Conservation (phyloP, 148 eudicot genomes). For the Camellia granthamiana region DNA sequence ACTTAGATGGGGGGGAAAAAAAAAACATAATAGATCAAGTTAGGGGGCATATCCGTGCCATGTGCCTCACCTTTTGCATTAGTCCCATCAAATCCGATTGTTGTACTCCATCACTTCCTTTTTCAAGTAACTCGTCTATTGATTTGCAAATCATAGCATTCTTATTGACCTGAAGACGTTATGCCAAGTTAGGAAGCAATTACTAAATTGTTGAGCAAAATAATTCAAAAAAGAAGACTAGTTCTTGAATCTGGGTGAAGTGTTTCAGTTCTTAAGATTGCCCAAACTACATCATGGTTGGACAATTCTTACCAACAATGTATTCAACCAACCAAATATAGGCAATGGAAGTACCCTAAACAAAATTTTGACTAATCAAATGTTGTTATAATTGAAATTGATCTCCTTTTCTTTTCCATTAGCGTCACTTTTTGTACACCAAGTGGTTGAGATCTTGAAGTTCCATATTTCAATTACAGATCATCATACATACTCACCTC, state of each 20-base stretch:
- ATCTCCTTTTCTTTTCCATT: too few species aligned
- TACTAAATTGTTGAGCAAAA: neutral
- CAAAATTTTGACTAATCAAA: neutral
- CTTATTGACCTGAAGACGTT: slow-evolving; percentile 59
- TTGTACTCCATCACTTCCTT: slow-evolving; percentile 51
- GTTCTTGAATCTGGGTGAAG: neutral
- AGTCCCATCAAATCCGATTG: slow-evolving; percentile 50
- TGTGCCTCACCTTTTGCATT: slow-evolving; percentile 57
- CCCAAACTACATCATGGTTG: neutral
- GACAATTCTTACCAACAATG: neutral
- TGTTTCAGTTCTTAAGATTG: neutral
- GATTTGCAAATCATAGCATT: slow-evolving; percentile 74
- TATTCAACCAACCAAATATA: neutral
- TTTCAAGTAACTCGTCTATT: slow-evolving; percentile 66
- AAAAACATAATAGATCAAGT: neutral
- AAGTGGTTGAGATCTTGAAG: neutral
- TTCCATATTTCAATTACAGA: neutral
- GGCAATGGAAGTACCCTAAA: neutral
- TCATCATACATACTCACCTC: neutral
- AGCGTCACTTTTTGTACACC: too few species aligned
- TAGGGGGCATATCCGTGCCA: neutral
- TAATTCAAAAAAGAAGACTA: neutral
- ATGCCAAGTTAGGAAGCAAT: slow-evolving; percentile 1
- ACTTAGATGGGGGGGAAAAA: too few species aligned
- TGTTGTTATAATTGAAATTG: neutral